Percentiles rank a stretch among this genome's conserved stretches.
These are phyloP conservation scores for Taxillus chinensis DNA, from an alignment of 164 flowering plant species.

Conservation along the genomic window DNA sequence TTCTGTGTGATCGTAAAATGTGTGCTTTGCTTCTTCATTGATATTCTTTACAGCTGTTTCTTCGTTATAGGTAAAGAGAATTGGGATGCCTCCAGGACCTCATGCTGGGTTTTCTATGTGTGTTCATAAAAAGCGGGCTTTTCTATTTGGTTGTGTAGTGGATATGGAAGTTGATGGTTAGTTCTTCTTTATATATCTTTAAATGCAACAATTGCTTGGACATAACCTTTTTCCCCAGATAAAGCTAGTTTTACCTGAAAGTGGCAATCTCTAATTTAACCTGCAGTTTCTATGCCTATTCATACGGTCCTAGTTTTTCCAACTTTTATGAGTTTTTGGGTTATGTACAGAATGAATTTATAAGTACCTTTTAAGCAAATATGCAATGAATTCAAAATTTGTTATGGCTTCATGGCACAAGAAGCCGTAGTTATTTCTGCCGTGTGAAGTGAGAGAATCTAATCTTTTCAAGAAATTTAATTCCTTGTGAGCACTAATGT, in stretches of 20 bases:
- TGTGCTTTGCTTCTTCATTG: not conserved
- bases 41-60: not conserved
- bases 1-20: not conserved
- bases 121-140: slow-evolving; percentile 87
- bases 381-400: too few species aligned
- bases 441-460: too few species aligned
- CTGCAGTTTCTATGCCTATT: not conserved
- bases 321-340: too few species aligned
- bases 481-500: too few species aligned
- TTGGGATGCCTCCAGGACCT: slow-evolving; percentile 98
- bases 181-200: not conserved
- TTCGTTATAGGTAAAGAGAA: slow-evolving; percentile 63
- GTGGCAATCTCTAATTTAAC: not conserved
- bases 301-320: too few species aligned
- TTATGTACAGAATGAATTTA: too few species aligned
- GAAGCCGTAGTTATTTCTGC: too few species aligned
- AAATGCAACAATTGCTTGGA: not conserved
- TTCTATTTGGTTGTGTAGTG: slow-evolving; percentile 96
- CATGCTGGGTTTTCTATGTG: slow-evolving; percentile 97
- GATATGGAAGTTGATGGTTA: slow-evolving; percentile 91
- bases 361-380: too few species aligned
- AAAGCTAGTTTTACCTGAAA: not conserved
- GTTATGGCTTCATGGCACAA: too few species aligned
- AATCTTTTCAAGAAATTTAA: too few species aligned
- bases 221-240: not conserved